Evolutionary conservation across 1,284 basidiomycete species (phyloP).

Genomic region (Apiotrichum brassicae): DNA sequence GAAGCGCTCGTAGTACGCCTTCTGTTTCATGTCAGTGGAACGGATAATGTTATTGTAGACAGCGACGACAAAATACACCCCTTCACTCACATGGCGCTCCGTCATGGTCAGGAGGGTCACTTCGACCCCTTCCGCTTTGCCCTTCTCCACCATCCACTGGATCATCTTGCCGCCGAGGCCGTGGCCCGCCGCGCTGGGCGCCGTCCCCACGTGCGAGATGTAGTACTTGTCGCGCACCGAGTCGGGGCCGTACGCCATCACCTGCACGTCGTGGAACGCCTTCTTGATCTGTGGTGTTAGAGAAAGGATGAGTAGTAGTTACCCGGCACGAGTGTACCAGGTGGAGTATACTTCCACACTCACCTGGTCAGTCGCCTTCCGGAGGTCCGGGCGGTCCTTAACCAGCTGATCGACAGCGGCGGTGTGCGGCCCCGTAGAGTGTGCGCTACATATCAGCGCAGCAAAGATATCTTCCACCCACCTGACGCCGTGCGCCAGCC

Average conservation of each 20-base stretch:
- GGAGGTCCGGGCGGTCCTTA: not conserved
- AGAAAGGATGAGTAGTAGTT: too few relatives aligned
- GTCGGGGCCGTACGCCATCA: constrained; percentile 6
- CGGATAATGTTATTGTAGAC: too few relatives aligned
- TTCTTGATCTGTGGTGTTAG: constrained; percentile 6
- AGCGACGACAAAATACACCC: too few relatives aligned
- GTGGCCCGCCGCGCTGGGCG: constrained; percentile 3
- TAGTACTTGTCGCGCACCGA: constrained; percentile 12
- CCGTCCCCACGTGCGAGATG: constrained; percentile 12
- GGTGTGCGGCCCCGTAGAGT: not conserved
- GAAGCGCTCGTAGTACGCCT: constrained; percentile 3
- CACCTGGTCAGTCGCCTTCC: not conserved
- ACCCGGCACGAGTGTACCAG: too few relatives aligned
- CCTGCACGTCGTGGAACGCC: constrained; percentile 1
- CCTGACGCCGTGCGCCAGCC: not conserved
- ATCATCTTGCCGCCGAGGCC: constrained; percentile 7
- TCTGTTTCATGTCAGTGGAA: not conserved
- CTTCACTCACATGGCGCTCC: constrained; percentile 5
- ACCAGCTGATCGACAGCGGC: not conserved
- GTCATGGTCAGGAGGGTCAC: constrained; percentile 10
- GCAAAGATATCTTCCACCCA: too few relatives aligned
- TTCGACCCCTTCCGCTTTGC: not conserved
- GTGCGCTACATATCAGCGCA: too few relatives aligned
- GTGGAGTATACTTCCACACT: too few relatives aligned
- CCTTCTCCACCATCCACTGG: constrained; percentile 1